These are phyloP conservation scores for Hypocrella siamensis DNA, from an alignment of 2,329 filamentous ascomycete genomes.

Conservation along the genomic window DNA sequence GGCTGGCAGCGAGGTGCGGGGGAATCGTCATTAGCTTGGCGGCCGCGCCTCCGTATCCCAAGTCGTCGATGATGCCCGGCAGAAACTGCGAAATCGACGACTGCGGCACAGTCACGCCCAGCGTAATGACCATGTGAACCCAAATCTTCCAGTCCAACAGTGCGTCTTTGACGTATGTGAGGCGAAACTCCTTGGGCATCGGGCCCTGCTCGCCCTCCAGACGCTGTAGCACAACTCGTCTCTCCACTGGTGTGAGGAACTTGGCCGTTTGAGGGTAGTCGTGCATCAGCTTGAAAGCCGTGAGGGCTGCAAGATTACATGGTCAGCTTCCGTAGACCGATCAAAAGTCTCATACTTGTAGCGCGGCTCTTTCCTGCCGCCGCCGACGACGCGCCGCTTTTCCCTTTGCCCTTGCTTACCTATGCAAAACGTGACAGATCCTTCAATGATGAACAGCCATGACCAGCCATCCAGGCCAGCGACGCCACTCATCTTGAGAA, in stretches of 20 bases:
- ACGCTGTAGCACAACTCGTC: conserved; percentile 24
- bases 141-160: conserved; percentile 41
- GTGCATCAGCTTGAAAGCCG: conserved; percentile 34
- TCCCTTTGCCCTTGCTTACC: conserved; percentile 12
- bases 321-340: background rate
- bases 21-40: conserved; percentile 23
- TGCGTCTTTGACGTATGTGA: conserved; percentile 38
- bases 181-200: conserved; percentile 40
- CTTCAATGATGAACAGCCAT: conserved; percentile 68
- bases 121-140: conserved; percentile 44
- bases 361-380: no score
- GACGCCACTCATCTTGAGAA: conserved; percentile 39
- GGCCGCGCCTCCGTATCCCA: conserved; percentile 19
- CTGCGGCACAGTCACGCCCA: conserved; percentile 31
- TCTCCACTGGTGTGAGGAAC: conserved; percentile 30
- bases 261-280: conserved; percentile 40
- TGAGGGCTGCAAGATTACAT: conserved; percentile 21
- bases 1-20: conserved; percentile 20
- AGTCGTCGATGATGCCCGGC: conserved; percentile 18
- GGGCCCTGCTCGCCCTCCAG: conserved; percentile 25
- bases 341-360: no score
- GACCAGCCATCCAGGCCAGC: conserved; percentile 47
- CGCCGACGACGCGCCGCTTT: no score
- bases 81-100: conserved; percentile 23
- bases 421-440: conserved; percentile 29